Evolutionary conservation across 164 flowering plant species (phyloP), one percentile per base, ranked within the genome.

Genomic region (Aristolochia fimbriata): DNA sequence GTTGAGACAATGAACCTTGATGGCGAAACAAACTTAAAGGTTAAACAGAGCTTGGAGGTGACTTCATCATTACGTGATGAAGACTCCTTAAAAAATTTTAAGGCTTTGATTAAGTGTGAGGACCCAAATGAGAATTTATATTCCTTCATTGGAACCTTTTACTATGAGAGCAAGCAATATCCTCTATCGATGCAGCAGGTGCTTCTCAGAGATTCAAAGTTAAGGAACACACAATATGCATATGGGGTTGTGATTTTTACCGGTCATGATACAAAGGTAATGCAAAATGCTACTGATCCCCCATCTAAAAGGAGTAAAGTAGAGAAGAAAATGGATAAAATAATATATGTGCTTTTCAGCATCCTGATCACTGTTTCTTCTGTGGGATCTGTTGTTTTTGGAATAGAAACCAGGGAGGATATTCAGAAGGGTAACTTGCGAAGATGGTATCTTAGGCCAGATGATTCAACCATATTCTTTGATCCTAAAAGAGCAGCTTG

Each of bases 1-100:
- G 92, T 89, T 30, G 97, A 90, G 59, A 90, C 97, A 5, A 80
- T 74, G 80, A 90, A 90, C 68, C 93, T 90, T 60, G 97, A 90
- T 74, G 95, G 97, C 27, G 97, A 90, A 66, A 87, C 95, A 49
- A 87, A 90, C 76, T 73, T 90, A 48, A 90, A 90, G 65, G 47
- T 85, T 57, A 90, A 87, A 75, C 87, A 80, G 59, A 62, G 84
- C 27, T 67, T 87, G 70, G 87, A 81, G 61, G 77, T 73, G 51
- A 85, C 96, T 55, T 62, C 83, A 10, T 21, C 63, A 10, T 62
- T 89, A 37, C 68, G 48, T 0, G 82, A 80, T 58, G 87, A 85
- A 14, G 55, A 58, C 15, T 77, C 83, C 45, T 65, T 90, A 13
- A 52, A 64, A 62, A 56, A 77, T 0, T 86, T 86, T 60, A 78